Evolutionary conservation across 352 stramenopile species (phyloP).

Genomic region (Detonula confervacea): DNA sequence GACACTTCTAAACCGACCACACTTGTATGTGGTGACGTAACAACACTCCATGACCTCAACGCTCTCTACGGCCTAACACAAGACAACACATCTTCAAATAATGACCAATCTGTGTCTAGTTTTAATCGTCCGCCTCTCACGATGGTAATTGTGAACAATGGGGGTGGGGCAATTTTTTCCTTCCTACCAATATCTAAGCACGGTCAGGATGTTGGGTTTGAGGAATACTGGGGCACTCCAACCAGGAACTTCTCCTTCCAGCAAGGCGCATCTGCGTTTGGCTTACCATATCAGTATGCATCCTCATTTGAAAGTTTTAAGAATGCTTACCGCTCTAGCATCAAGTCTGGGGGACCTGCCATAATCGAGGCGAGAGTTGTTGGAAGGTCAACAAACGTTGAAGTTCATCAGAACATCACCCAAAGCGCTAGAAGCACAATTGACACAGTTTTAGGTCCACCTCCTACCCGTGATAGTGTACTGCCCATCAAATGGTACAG

Average conservation of each 20-base stretch:
- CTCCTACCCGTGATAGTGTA: conserved; percentile 7
- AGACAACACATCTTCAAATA: conserved; percentile 41
- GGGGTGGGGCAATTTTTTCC: conserved; percentile 85
- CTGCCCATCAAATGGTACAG: conserved; percentile 51
- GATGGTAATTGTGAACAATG: conserved; percentile 83
- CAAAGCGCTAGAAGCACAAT: conserved; percentile 29
- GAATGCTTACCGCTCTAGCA: conserved; percentile 45
- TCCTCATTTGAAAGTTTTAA: conserved; percentile 56
- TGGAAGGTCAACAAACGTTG: conserved; percentile 68
- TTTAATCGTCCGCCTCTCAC: conserved; percentile 59
- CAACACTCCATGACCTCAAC: conserved; percentile 81
- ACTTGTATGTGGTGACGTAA: conserved; percentile 81
- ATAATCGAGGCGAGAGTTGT: conserved; percentile 76
- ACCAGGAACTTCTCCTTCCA: conserved; percentile 79
- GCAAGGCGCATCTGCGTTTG: conserved; percentile 69
- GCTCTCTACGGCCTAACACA: conserved; percentile 68
- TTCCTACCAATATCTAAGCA: conserved; percentile 84
- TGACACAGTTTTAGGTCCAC: conserved; percentile 12
- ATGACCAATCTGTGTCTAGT: conserved; percentile 33
- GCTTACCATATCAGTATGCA: conserved; percentile 58
- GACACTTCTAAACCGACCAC: conserved; percentile 67
- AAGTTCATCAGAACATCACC: conserved; percentile 73
- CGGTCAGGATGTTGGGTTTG: conserved; percentile 78
- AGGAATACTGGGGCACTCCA: conserved; percentile 83
- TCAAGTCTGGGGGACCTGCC: conserved; percentile 26